Conservation (phyloP, 2,329 filamentous ascomycete genomes). For the Delphinella strobiligena region DNA sequence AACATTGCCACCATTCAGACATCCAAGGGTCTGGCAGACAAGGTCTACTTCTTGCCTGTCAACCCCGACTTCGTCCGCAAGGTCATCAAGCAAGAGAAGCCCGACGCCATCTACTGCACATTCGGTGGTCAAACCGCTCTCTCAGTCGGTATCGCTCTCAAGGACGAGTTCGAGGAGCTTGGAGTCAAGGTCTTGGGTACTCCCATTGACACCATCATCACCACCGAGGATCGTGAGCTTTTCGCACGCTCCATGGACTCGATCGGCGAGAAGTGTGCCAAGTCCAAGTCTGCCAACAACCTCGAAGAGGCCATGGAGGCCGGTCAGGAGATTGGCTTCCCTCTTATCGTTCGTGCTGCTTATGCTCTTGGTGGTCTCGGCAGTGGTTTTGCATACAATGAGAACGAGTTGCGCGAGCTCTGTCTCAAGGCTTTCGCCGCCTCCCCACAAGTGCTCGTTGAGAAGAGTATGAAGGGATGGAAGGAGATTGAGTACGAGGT, state of each 20-base stretch:
- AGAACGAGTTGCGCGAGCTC: conserved; percentile 68
- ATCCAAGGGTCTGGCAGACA: conserved; percentile 92
- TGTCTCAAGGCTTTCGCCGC: conserved; percentile 93
- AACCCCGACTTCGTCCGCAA: conserved; percentile 96
- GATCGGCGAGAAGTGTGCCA: conserved; percentile 94
- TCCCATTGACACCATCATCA: conserved; percentile 95
- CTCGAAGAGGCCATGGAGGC: conserved; percentile 80
- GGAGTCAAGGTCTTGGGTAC: conserved; percentile 93
- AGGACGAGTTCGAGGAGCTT: conserved; percentile 87
- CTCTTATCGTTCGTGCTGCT: conserved; percentile 91
- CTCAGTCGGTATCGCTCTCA: conserved; percentile 93
- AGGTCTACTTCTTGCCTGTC: conserved; percentile 97
- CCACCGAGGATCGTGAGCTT: conserved; percentile 92
- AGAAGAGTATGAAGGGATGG: conserved; percentile 99
- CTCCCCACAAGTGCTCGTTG: conserved; percentile 90
- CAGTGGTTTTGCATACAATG: conserved; percentile 87
- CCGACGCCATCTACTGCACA: conserved; percentile 93
- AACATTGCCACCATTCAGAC: conserved; percentile 99
- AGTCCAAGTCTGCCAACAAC: conserved; percentile 84
- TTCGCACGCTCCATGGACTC: conserved; percentile 98
- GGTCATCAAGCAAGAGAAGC: conserved; percentile 87
- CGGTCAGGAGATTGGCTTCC: conserved; percentile 86
- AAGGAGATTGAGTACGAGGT: conserved; percentile 99
- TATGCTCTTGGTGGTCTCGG: conserved; percentile 92
- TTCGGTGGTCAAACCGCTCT: conserved; percentile 96